These are phyloP conservation scores for Termitomyces heimii DNA, from an alignment of 768 basidiomycete genomes.

Conservation along the genomic window DNA sequence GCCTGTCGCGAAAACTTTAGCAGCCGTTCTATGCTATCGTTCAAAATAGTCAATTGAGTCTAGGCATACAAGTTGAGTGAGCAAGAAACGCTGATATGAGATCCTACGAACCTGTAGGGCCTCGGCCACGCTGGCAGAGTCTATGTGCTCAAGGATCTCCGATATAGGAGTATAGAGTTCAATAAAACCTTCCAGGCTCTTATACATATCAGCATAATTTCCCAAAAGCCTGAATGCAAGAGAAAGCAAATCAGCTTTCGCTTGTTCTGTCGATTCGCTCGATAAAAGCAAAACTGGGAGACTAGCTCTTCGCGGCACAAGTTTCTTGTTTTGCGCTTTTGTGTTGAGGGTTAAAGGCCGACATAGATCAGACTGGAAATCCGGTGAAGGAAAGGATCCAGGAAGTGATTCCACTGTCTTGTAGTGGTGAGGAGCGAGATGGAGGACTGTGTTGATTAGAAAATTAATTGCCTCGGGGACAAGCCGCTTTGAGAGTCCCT, in stretches of 20 bases:
- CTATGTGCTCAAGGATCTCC: conserved; percentile 49
- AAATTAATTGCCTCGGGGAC: conserved; percentile 91
- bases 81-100: conserved; percentile 2
- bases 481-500: conserved; percentile 75
- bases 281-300: conserved; percentile 35
- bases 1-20: conserved; percentile 68
- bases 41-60: conserved; percentile 39
- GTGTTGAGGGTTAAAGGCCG: conserved; percentile 30
- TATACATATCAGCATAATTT: conserved; percentile 71
- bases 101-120: conserved; percentile 45
- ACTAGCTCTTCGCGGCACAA: conserved; percentile 38
- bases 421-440: conserved; percentile 65
- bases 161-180: conserved; percentile 76
- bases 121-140: conserved; percentile 38
- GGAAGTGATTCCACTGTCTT: conserved; percentile 44
- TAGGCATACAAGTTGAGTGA: conserved; percentile 22
- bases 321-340: conserved; percentile 31
- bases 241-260: conserved; percentile 67
- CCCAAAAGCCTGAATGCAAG: conserved; percentile 58
- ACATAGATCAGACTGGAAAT: conserved; percentile 51
- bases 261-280: conserved; percentile 44
- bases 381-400: conserved; percentile 66
- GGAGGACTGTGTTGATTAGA: conserved; percentile 59
- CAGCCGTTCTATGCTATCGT: conserved; percentile 50
- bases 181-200: conserved; percentile 73